A percentile compares a stretch with the other conserved stretches of the same genome.
Conservation (phyloP, 225 moss, liverwort and hornwort species). For the Physcomitrium patens region DNA sequence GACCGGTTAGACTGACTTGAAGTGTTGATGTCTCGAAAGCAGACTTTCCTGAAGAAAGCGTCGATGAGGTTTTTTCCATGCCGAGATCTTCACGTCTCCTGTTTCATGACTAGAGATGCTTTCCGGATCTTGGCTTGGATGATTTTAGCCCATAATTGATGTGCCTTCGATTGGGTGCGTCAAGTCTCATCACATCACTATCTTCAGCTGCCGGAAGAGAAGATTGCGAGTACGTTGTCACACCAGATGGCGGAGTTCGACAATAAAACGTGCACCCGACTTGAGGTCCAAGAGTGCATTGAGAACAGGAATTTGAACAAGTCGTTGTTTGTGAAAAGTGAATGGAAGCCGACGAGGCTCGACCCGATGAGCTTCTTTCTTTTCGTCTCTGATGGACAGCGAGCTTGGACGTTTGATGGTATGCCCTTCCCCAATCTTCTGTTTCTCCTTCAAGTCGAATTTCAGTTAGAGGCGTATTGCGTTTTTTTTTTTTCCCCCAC, state of each 20-base stretch:
- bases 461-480: background rate
- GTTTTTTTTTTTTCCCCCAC: no score
- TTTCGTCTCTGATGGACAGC: conserved; percentile 31
- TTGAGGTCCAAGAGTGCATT: conserved; percentile 35
- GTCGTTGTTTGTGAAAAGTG: conserved; percentile 43
- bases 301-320: conserved; percentile 12
- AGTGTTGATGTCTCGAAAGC: background rate
- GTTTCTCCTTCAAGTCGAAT: background rate
- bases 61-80: background rate
- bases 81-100: no score
- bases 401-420: conserved; percentile 56
- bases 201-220: background rate
- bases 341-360: conserved; percentile 27
- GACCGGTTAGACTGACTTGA: background rate
- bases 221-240: background rate
- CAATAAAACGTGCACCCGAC: conserved; percentile 31
- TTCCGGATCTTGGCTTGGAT: conserved; percentile 1
- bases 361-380: conserved; percentile 37
- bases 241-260: conserved; percentile 34
- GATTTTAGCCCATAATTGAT: background rate
- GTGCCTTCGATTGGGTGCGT: background rate
- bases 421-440: background rate
- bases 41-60: no score
- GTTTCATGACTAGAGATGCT: background rate
- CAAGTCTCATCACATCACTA: background rate